These are phyloP conservation scores for Dryas drummondii DNA, from an alignment of 306 rosid genomes.

Conservation along the genomic window DNA sequence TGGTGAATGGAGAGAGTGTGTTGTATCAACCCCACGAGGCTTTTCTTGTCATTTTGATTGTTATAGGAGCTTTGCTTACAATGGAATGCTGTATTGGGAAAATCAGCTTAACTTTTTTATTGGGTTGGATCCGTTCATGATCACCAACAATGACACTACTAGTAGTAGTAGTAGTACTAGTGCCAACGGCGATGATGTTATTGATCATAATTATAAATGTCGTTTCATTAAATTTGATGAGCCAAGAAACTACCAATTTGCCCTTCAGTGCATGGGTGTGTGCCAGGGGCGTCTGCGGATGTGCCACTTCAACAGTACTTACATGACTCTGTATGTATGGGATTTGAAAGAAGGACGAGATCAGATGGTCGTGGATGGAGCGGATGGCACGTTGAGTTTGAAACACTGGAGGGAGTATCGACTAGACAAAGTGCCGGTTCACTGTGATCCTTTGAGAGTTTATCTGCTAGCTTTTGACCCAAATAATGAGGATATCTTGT, in stretches of 20 bases:
- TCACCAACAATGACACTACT: neutral
- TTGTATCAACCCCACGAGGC: neutral
- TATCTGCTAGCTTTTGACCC: neutral
- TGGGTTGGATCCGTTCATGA: neutral
- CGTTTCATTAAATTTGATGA: neutral
- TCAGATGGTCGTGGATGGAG: neutral
- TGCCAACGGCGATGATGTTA: too few species aligned
- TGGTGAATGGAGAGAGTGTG: neutral
- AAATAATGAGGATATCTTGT: neutral
- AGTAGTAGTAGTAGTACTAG: too few species aligned
- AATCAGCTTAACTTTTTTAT: neutral
- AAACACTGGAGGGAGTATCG: too few species aligned
- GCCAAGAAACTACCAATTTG: too few species aligned
- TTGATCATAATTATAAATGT: neutral
- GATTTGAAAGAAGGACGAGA: neutral
- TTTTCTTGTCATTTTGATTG: neutral
- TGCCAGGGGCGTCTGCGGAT: neutral
- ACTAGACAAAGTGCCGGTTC: too few species aligned
- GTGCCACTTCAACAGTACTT: neutral
- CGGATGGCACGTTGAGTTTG: too few species aligned
- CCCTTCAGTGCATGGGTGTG: neutral
- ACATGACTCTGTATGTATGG: neutral
- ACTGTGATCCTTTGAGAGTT: too few species aligned
- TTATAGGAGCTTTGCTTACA: neutral
- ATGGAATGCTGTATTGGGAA: neutral